Evolutionary conservation across 495 filamentous ascomycete species (phyloP), one percentile per base, ranked within the genome.

Genomic region (Talaromyces ruber): DNA sequence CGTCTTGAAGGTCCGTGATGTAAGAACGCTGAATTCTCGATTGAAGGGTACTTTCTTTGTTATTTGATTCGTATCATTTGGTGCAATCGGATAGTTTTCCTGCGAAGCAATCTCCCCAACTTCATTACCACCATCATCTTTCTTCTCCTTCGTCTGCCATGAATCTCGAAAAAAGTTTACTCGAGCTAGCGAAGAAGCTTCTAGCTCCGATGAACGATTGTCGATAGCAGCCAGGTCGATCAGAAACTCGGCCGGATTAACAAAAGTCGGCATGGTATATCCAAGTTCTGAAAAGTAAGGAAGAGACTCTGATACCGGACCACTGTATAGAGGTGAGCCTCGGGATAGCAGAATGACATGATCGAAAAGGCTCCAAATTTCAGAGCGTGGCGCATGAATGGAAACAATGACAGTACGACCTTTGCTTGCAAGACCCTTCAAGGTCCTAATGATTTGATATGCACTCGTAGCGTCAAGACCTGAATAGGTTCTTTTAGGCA

Each of bases 341-440:
- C 75, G 76, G 14, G 85, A 82, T 24, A 92, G 67, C 6, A 91
- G 71, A 14, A 89, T 75, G 11, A 90, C 76, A 51, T 81, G 78
- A 67, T 92, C 88, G 65, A 91, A 88, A 12, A 91, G 77, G 8
- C 79, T 79, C 87, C 87, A 91, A 4, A 90, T 90, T 68, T 91
- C 88, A 1, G 86, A 89, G 34, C 88, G 75, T 11, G 88, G 88
- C 53, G 88, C 84, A 71, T 91, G 88, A 45, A 91, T 87, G 0
- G 88, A 89, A 11, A 84, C 85, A 21, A 91, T 78, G 29, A 92
- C 79, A 0, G 88, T 91, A 32, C 88, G 75, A 6, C 88, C 88
- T 65, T 85, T 86, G 43, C 71, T 71, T 5, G 87, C 85, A 0
- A 91, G 74, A 34, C 71, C 68, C 67, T 90, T 90, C 22, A 92